Base-by-base conservation (phyloP, 2,329 filamentous ascomycete species). In the Diaporthe velutina region DNA sequence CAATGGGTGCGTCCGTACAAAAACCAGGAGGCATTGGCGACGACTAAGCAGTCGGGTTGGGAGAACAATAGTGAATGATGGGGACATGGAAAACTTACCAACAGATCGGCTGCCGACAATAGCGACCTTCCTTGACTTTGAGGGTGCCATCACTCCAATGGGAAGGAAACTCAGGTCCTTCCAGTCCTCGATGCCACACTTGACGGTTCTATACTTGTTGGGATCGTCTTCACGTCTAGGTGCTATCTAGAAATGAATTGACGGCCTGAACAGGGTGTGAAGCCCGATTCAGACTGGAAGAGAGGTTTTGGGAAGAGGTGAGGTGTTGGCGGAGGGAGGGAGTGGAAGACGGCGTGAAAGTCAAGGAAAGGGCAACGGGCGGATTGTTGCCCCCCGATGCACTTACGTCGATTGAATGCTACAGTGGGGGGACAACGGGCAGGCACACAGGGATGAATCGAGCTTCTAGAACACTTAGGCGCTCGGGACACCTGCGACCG, bases 61-160 rank as follows among this genome's bases (percentile, higher is more conserved):
- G 25, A 40, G 64, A 17, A 38, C 22, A 52, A 13, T 9, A 70
- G 45, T 19, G 28, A 30, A n/a, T 2, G 54, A 22, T 8, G 3
- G 25, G 25, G 28, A 48, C 7, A 8, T 13, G 57, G 52, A 9
- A 33, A 13, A 84, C 86, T 74, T 81, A 89, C 88, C 88, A 82
- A 98, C 96, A 76, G 96, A 97, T 81, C 96, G 93, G 86, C 95
- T 97, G 86, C 96, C 96, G 77, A 98, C 95, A 85, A 98, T 96
- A 85, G 96, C 96, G 83, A 98, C 93, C 89, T 98, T 98, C 81
- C 96, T 90, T 86, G 98, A 95, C 86, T 98, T 98, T 75, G 93
- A 90, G 76, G 92, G 90, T 64, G 88, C 92, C 75, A 74, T 76
- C 30, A 38, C 57, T 57, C 45, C 42, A 40, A 94, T 94, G 78